Conservation (phyloP, 1,284 basidiomycete species). For the Boletellus deceptivus region DNA sequence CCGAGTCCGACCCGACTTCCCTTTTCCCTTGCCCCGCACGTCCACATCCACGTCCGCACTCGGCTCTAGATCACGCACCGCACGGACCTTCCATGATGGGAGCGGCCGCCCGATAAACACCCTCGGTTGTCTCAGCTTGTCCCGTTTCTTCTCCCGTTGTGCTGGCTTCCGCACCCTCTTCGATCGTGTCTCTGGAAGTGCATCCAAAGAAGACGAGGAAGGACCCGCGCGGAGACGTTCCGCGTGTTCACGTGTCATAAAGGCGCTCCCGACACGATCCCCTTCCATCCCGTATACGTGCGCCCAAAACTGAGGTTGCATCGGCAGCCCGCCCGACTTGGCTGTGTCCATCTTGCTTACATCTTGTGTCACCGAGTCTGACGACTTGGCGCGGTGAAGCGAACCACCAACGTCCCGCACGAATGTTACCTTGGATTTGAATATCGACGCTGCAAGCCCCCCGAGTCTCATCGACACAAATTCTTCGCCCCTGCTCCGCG, state of each 20-base stretch:
- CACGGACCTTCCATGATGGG: slow-evolving; percentile 23
- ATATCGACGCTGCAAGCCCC: slow-evolving; percentile 23
- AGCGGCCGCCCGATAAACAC: slow-evolving; percentile 30
- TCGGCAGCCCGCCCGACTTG: neutral
- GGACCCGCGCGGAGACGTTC: neutral
- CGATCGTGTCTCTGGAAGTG: neutral
- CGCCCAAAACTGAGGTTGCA: slow-evolving; percentile 29
- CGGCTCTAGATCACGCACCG: slow-evolving; percentile 24
- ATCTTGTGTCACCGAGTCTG: neutral
- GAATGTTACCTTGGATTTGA: slow-evolving; percentile 26
- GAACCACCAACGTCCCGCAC: slow-evolving; percentile 18
- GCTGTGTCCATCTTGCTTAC: neutral
- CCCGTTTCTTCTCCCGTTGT: neutral
- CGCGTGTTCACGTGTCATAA: slow-evolving; percentile 16
- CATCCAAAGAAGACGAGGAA: neutral
- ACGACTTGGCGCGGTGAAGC: neutral
- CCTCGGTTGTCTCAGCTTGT: slow-evolving; percentile 6
- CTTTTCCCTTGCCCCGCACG: neutral
- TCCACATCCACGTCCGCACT: slow-evolving; percentile 3
- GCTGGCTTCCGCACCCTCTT: neutral
- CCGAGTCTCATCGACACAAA: slow-evolving; percentile 29
- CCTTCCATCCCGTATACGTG: slow-evolving; percentile 34
- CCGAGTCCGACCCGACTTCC: neutral
- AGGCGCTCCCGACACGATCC: slow-evolving; percentile 27
- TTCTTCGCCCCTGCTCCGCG: slow-evolving; percentile 29